Base-by-base conservation (phyloP, 169 alveolate genomes). In the Ichthyophthirius multifiliis region DNA sequence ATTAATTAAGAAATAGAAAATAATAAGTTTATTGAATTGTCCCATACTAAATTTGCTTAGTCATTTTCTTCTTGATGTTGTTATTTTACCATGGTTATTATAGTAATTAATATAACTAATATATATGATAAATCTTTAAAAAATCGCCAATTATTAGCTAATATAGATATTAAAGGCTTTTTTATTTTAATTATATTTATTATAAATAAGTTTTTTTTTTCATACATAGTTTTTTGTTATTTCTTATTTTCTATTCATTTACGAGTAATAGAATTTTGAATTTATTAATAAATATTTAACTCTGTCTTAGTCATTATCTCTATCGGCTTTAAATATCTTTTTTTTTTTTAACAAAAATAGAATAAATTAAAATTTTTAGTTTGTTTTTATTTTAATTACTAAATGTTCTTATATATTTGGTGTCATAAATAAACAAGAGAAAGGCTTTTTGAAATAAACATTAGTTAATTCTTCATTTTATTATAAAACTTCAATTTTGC, bases 251-350 rank as follows among this genome's bases (percentile, higher is more conserved):
- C n/a, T n/a, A n/a, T n/a, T 73, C 82, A 81, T 71, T 73, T 81
- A 31, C 48, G 27, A 32, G 35, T 18, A 43, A 73, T 81, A 81
- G 5, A 27, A 81, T 4, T 74, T 45, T 15, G 55, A 13, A 48
- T 44, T 39, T 9, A 35, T 55, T 4, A 71, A 71, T 9, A 81
- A 31, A 27, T 47, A 55, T 23, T 39, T n/a, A 46, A 81, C 48
- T 81, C 86, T 67, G 35, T 81, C 86, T 48, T 74, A 64, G 43
- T 81, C 86, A 31, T 81, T 47, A 18, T 81, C 86, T 73, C 86
- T 81, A n/a, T 67, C 55, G 13, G 73, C 15, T 41, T 48, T 65
- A 35, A 37, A 71, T 2, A 81, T 71, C 77, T 67, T 16, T 65
- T 65, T 62, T n/a, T n/a, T n/a, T n/a, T n/a, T n/a, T n/a, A n/a